Percentiles rank a stretch among this genome's conserved stretches.
phyloP scores from a whole-genome alignment of 495 filamentous ascomycete genomes.

The Penicillium lividum region DNA sequence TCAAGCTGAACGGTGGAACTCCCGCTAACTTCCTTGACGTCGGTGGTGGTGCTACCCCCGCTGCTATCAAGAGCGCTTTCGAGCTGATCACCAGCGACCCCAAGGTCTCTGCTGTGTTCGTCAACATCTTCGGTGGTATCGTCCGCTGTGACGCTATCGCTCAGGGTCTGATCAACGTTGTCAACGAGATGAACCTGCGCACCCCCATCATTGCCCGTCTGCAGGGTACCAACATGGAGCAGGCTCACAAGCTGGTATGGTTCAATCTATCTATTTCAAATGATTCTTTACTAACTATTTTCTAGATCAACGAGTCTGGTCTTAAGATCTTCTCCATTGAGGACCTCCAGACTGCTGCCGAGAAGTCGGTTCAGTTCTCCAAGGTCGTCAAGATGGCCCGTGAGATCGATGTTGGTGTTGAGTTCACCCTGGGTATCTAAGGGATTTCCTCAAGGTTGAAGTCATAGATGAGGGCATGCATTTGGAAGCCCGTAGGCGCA shows the following conservation, averaged over 20 bases:
- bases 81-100: slow-evolving; percentile 97
- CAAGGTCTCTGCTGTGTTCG: slow-evolving; percentile 98
- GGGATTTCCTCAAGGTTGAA: slow-evolving; percentile 2
- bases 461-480: slow-evolving; percentile 22
- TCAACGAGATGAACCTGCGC: slow-evolving; percentile 88
- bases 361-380: slow-evolving; percentile 97
- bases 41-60: slow-evolving; percentile 93
- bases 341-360: slow-evolving; percentile 93
- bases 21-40: slow-evolving; percentile 99
- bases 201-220: slow-evolving; percentile 95
- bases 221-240: slow-evolving; percentile 98
- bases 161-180: slow-evolving; percentile 91
- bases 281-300: neutral
- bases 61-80: slow-evolving; percentile 96
- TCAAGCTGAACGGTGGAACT: slow-evolving; percentile 96
- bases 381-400: slow-evolving; percentile 99
- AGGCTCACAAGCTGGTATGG: slow-evolving; percentile 78
- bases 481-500: slow-evolving; percentile 15
- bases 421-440: slow-evolving; percentile 95
- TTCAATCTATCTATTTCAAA: neutral
- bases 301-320: slow-evolving; percentile 89
- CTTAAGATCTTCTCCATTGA: slow-evolving; percentile 99
- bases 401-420: slow-evolving; percentile 96
- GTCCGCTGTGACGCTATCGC: slow-evolving; percentile 98
- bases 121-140: slow-evolving; percentile 99